Percentiles rank a stretch among this genome's conserved stretches.
Conservation (phyloP, 2,329 filamentous ascomycete species). For the Fusarium gaditjirri region DNA sequence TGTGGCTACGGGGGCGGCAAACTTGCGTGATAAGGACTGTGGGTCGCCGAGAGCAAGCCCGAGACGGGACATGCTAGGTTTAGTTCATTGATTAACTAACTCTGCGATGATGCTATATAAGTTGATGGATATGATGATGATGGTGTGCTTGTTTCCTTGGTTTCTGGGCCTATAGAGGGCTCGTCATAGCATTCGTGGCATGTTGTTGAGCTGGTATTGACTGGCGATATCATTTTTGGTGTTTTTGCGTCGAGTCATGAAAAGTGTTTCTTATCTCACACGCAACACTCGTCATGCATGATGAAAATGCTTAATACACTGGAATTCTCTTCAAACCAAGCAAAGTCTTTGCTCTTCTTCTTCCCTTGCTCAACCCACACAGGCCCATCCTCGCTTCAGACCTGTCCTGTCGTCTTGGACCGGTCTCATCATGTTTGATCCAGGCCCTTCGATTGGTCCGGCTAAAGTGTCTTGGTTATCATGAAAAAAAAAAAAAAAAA, state of each 20-base stretch:
- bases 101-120: constrained; percentile 16
- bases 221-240: constrained; percentile 32
- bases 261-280: background rate
- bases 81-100: background rate
- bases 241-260: constrained; percentile 25
- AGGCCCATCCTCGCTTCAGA: constrained; percentile 16
- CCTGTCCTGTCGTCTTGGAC: constrained; percentile 8
- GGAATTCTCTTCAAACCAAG: background rate
- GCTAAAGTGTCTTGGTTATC: constrained; percentile 28
- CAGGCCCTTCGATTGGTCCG: constrained; percentile 35
- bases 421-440: constrained; percentile 20
- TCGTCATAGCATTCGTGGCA: constrained; percentile 16
- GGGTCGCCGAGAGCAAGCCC: constrained; percentile 47
- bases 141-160: constrained; percentile 23
- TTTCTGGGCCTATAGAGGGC: background rate
- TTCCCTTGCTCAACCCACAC: background rate
- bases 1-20: constrained; percentile 31
- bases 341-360: background rate
- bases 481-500: constrained; percentile 4
- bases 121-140: constrained; percentile 23
- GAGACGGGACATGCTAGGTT: constrained; percentile 38
- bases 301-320: background rate
- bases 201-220: constrained; percentile 15
- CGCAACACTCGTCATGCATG: background rate
- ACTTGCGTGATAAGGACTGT: constrained; percentile 44